phyloP scores from a whole-genome alignment of 2,329 filamentous ascomycete genomes.

The Ascochyta viciae-villosae region DNA sequence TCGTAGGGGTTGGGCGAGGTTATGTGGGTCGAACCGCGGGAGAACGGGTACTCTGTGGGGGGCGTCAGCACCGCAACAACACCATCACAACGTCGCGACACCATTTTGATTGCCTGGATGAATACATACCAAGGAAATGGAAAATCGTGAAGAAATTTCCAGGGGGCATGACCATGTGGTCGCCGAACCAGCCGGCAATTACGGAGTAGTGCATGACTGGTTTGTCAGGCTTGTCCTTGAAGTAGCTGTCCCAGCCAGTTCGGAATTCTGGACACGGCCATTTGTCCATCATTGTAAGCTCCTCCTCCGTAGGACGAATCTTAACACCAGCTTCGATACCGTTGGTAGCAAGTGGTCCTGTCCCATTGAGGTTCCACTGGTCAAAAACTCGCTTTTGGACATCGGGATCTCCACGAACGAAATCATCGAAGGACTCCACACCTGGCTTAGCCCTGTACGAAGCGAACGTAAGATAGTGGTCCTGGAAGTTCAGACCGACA shows the following conservation, averaged over 20 bases:
- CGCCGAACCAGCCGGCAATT: conserved; percentile 64
- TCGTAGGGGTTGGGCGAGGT: conserved; percentile 76
- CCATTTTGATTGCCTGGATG: no score
- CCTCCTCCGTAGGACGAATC: conserved; percentile 72
- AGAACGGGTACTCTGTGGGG: conserved; percentile 71
- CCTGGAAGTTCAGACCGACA: conserved; percentile 79
- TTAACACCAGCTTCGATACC: conserved; percentile 83
- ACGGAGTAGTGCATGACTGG: conserved; percentile 85
- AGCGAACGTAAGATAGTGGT: conserved; percentile 76
- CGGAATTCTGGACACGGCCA: conserved; percentile 80
- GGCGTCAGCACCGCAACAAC: no score
- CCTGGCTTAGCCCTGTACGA: conserved; percentile 76
- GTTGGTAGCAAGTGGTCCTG: conserved; percentile 78
- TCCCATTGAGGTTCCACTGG: conserved; percentile 81
- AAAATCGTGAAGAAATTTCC: conserved; percentile 87
- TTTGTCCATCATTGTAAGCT: conserved; percentile 70
- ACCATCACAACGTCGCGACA: no score
- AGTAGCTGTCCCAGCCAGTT: conserved; percentile 80
- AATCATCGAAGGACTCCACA: conserved; percentile 81
- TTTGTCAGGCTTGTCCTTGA: conserved; percentile 84
- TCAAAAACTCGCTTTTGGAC: conserved; percentile 76
- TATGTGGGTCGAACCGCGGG: conserved; percentile 74
- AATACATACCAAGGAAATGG: conserved; percentile 65
- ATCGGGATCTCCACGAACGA: conserved; percentile 74
- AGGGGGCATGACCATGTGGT: conserved; percentile 68